Base-by-base conservation (phyloP, 2,329 filamentous ascomycete genomes). In the Monilinia fructicola region DNA sequence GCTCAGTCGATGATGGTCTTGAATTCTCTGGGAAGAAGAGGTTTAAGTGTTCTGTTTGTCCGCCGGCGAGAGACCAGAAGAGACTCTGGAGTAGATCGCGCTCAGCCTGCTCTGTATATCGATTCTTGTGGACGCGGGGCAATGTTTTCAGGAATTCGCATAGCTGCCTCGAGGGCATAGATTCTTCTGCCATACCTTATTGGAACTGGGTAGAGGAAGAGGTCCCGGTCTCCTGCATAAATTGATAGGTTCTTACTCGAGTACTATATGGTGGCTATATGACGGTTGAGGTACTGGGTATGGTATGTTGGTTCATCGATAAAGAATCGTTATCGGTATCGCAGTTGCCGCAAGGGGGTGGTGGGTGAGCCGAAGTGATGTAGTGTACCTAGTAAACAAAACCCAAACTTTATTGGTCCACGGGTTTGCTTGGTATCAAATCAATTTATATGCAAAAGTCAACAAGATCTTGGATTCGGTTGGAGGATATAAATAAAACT, bases 31-130 rank as follows among this genome's bases (percentile, higher is more conserved):
- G 93, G 75, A 99, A 99, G 74, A 99, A 86, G 23, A 92, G 84
- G 60, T 83, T 82, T 76, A 98, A 82, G 74, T 93, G 89, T 70
- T 93, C 88, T 67, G 85, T 81, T 68, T 87, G 87, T 69, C 91
- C 87, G 68, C 87, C 90, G 42, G 92, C 91, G 73, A 99, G 86
- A 64, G 91, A 96, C 81, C 87, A 90, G 80, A 98, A 99, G 65
- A 99, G 89, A 67, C 87, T 87, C 74, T 87, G 83, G 66, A 96
- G 81, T 42, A 99, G 87, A 69, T 91, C 86, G 68, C 85, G 84
- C 70, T 86, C 84, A 64, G 93, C 92, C 56, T 86, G 81, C 64
- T 88, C 83, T 53, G 84, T 88, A 79, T 93, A 99, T 69, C 90
- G 89, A 79, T 92, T 91, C 71, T 85, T 82, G 81, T 91, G 88